Percentiles rank a stretch among this genome's conserved stretches.
phyloP scores from a whole-genome alignment of 2,329 filamentous ascomycete species.

The Ophiostoma fasciatum region DNA sequence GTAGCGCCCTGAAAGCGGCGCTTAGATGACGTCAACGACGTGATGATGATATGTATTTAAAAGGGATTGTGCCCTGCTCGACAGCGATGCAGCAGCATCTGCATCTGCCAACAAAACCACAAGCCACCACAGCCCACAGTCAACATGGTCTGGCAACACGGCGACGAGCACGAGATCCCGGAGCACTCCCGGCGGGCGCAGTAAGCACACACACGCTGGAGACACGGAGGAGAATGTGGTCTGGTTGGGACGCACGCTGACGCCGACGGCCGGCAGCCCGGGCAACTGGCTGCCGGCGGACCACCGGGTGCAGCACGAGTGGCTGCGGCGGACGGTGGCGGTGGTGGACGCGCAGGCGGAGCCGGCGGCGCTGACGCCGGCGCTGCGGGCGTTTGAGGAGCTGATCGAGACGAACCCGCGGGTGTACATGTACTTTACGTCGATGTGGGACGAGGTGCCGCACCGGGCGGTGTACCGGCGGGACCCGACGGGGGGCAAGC shows the following conservation, averaged over 20 bases:
- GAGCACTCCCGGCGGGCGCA: slow-evolving; percentile 28
- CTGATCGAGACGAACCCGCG: slow-evolving; percentile 50
- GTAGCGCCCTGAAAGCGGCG: no score
- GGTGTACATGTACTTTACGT: slow-evolving; percentile 49
- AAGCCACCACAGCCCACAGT: no score
- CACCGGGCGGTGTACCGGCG: slow-evolving; percentile 40
- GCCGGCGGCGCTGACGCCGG: slow-evolving; percentile 40
- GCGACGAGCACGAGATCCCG: slow-evolving; percentile 37
- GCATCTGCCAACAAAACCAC: no score
- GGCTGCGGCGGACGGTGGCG: slow-evolving; percentile 41
- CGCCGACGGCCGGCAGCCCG: slow-evolving; percentile 27
- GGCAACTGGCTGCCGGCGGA: slow-evolving; percentile 51
- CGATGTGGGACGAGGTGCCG: slow-evolving; percentile 57
- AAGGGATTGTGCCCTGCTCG: no score
- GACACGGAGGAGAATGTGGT: no score
- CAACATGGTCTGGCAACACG: slow-evolving; percentile 33
- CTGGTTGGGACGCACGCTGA: no score
- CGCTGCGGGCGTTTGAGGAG: slow-evolving; percentile 47
- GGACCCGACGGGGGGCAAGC: slow-evolving; percentile 45
- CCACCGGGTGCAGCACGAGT: slow-evolving; percentile 45
- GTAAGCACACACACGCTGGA: no score
- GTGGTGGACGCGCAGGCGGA: slow-evolving; percentile 35
- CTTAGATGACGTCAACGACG: no score
- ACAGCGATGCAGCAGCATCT: no score
- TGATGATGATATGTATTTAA: no score